Evolutionary conservation across 2,329 filamentous ascomycete species (phyloP).

Genomic region (Samsoniella hepiali): DNA sequence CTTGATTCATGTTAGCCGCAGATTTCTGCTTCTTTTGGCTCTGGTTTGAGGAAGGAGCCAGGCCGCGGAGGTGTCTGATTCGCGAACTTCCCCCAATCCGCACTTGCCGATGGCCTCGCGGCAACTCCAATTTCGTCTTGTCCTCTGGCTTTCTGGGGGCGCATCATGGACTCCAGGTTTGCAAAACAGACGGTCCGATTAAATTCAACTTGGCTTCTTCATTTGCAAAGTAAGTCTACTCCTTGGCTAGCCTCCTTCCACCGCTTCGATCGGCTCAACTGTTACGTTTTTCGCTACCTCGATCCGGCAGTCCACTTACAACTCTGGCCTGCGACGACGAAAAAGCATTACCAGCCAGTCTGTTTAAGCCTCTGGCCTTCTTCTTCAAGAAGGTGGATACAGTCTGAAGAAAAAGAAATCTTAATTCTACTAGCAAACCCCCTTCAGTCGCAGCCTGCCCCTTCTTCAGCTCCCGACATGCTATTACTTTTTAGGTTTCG

Average conservation of each 20-base stretch:
- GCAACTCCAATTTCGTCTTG: not conserved
- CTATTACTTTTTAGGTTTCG: not conserved
- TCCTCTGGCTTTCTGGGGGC: not conserved
- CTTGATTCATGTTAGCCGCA: not conserved
- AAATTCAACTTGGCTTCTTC: not conserved
- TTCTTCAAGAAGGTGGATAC: not conserved
- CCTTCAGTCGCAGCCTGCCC: not conserved
- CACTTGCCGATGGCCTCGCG: not conserved
- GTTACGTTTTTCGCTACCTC: not conserved
- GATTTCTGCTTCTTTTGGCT: not conserved
- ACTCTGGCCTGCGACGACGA: not conserved
- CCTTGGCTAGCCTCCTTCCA: not conserved
- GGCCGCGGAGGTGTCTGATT: not conserved
- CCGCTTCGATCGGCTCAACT: not conserved
- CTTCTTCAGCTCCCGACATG: too few species aligned
- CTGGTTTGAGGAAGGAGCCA: not conserved
- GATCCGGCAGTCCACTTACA: constrained; percentile 4
- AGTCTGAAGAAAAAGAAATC: not conserved
- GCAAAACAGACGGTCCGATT: not conserved
- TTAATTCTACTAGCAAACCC: not conserved
- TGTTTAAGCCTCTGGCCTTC: not conserved
- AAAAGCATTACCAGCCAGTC: not conserved
- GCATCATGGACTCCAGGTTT: not conserved
- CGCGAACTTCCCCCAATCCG: not conserved
- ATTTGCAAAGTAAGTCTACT: not conserved